phyloP scores from a whole-genome alignment of 306 rosid species.

The Lupinus albus region DNA sequence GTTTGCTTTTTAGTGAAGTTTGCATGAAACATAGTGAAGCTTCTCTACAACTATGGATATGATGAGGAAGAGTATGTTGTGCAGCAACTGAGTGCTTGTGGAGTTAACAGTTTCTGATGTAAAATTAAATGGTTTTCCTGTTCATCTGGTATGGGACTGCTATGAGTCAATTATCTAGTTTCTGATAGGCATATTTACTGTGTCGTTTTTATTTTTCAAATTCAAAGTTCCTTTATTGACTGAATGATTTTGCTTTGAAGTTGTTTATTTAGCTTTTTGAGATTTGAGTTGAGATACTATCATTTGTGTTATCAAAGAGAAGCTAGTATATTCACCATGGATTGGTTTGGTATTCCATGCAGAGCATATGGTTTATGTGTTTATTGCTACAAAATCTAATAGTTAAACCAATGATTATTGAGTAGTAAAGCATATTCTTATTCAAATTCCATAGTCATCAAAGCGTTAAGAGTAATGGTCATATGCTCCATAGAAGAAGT shows the following conservation, averaged over 20 bases:
- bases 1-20: constrained; percentile 57
- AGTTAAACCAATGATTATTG: no score
- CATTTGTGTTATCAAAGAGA: neutral
- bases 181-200: neutral
- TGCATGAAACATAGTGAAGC: constrained; percentile 55
- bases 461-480: no score
- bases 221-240: constrained; percentile 13
- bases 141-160: constrained; percentile 33
- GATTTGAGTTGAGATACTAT: constrained; percentile 24
- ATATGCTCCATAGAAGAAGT: no score
- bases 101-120: constrained; percentile 33
- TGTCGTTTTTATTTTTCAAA: neutral
- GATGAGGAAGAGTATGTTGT: constrained; percentile 40
- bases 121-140: constrained; percentile 42
- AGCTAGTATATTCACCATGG: neutral
- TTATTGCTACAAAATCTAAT: no score
- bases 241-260: constrained; percentile 13
- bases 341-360: neutral
- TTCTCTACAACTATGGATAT: constrained; percentile 46
- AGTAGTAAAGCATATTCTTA: no score
- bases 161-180: constrained; percentile 34
- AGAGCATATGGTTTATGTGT: neutral
- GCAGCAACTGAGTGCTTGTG: constrained; percentile 49
- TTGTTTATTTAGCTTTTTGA: constrained; percentile 1
- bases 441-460: no score